These are phyloP conservation scores for Lupinus albus DNA, from an alignment of 306 rosid genomes.

Conservation along the genomic window DNA sequence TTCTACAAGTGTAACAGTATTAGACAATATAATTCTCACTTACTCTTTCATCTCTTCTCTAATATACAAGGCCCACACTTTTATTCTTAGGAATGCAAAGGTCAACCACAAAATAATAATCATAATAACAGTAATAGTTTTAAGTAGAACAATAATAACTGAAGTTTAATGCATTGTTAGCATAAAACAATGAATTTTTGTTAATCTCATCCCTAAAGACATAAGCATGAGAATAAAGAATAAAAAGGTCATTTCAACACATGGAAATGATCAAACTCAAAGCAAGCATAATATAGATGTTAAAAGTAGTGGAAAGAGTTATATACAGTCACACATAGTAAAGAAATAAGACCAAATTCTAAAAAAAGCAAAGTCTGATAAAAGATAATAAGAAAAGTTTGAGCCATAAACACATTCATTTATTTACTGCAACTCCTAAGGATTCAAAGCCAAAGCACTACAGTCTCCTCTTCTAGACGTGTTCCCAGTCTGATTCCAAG, in stretches of 20 bases:
- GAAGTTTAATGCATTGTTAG: too few species aligned
- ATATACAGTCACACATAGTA: slow-evolving; percentile 30
- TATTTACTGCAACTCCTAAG: slow-evolving; percentile 21
- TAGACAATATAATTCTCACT: neutral
- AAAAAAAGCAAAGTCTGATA: slow-evolving; percentile 31
- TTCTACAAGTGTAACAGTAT: neutral
- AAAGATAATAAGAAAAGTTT: slow-evolving; percentile 9
- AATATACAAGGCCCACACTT: neutral
- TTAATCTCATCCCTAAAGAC: too few species aligned
- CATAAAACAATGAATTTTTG: too few species aligned
- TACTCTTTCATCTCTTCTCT: neutral
- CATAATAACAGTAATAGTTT: too few species aligned
- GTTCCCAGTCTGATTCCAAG: slow-evolving; percentile 82
- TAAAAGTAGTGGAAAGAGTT: neutral
- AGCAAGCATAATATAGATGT: slow-evolving; percentile 18
- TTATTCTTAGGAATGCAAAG: neutral
- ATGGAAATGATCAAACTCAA: neutral
- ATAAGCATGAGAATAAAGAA: too few species aligned
- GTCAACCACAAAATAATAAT: neutral
- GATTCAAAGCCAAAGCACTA: slow-evolving; percentile 36
- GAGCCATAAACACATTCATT: slow-evolving; percentile 33
- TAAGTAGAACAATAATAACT: too few species aligned
- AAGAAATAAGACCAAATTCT: slow-evolving; percentile 22
- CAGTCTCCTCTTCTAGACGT: slow-evolving; percentile 62
- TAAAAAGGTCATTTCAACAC: slow-evolving; percentile 5